Base-by-base conservation (phyloP, 1,139 yeast genomes). In the Debaryomyces sp. region DNA sequence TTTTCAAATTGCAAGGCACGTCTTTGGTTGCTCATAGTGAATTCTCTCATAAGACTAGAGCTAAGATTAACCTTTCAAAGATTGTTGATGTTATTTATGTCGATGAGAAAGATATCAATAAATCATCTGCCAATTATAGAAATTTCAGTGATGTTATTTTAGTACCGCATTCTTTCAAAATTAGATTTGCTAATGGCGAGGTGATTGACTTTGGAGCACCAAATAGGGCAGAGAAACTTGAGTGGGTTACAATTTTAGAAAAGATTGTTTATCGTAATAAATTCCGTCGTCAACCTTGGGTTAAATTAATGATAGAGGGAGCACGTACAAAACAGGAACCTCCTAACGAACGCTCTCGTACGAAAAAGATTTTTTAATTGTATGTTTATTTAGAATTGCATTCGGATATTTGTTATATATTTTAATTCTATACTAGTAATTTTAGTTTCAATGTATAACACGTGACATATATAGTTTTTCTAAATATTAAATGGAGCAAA, bases 261-360 rank as follows among this genome's bases (percentile, higher is more conserved):
- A 71, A 71, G 46, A 78, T 85, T 32, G 76, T 84, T 21, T 73
- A 74, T 51, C 70, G 80, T 55, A 80, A 81, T 61, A 75, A 81
- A 56, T 77, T 77, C 64, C 70, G 82, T 35, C 71, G 79, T 43
- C 90, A 85, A 61, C 89, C 91, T 1, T 87, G 95, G 95, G 86
- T 87, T 23, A 81, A 79, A 51, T 53, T 68, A 50, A 76, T 76
- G 81, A 51, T 71, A 51, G 63, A 62, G 48, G 54, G 60, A 29
- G 39, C 42, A 9, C n/a, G 5, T 8, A 18, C n/a, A 13, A 26
- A 24, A 7, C 18, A 24, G 7, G 22, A 41, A 4, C 27, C 15
- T 18, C 42, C 17, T 8, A 30, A 41, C 5, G 29, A 23, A 15
- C 21, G 30, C 23, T 29, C 36, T 21, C 43, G 43, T 32, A 41